Percentiles rank a stretch among this genome's conserved stretches.
Evolutionary conservation across 1,284 basidiomycete species (phyloP).

Genomic region (Tranzscheliella williamsii): DNA sequence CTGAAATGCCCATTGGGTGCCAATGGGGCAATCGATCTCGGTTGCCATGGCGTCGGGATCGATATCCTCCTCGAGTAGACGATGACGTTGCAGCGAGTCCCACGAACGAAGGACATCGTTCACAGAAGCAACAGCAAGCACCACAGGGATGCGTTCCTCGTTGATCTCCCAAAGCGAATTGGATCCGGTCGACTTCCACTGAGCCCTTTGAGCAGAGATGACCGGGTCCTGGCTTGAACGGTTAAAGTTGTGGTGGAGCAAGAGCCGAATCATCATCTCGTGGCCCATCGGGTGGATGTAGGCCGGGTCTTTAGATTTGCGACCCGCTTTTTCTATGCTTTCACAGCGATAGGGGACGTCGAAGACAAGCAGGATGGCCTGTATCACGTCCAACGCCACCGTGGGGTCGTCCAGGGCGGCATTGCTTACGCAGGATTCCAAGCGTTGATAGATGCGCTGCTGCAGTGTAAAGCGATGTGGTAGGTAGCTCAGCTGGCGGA

Average conservation of each 20-base stretch:
- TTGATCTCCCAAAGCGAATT: slow-evolving; percentile 12
- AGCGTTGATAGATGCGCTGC: slow-evolving; percentile 25
- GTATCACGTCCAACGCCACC: slow-evolving; percentile 19
- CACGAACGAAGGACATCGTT: slow-evolving; percentile 33
- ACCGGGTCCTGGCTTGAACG: slow-evolving; percentile 24
- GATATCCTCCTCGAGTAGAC: slow-evolving; percentile 32
- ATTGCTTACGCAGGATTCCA: slow-evolving; percentile 20
- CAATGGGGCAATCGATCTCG: slow-evolving; percentile 12
- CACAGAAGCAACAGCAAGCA: slow-evolving; percentile 11
- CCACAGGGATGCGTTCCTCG: slow-evolving; percentile 25
- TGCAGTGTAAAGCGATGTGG: slow-evolving; percentile 29
- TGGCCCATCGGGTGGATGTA: slow-evolving; percentile 18
- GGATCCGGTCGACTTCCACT: slow-evolving; percentile 5
- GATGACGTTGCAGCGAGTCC: slow-evolving; percentile 20
- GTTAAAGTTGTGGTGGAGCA: slow-evolving; percentile 31
- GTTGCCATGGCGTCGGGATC: slow-evolving; percentile 20
- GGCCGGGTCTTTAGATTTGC: slow-evolving; percentile 14
- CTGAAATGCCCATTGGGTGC: slow-evolving; percentile 28
- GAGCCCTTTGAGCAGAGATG: slow-evolving; percentile 13
- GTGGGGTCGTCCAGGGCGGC: slow-evolving; percentile 23
- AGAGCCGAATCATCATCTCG: slow-evolving; percentile 25
- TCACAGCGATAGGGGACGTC: slow-evolving; percentile 13
- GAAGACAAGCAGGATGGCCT: slow-evolving; percentile 23
- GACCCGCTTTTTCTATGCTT: neutral
- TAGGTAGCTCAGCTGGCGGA: slow-evolving; percentile 11